Percentiles rank a stretch among this genome's conserved stretches.
These are phyloP conservation scores for Ophiostoma quercus DNA, from an alignment of 2,329 filamentous ascomycete species.

Conservation along the genomic window DNA sequence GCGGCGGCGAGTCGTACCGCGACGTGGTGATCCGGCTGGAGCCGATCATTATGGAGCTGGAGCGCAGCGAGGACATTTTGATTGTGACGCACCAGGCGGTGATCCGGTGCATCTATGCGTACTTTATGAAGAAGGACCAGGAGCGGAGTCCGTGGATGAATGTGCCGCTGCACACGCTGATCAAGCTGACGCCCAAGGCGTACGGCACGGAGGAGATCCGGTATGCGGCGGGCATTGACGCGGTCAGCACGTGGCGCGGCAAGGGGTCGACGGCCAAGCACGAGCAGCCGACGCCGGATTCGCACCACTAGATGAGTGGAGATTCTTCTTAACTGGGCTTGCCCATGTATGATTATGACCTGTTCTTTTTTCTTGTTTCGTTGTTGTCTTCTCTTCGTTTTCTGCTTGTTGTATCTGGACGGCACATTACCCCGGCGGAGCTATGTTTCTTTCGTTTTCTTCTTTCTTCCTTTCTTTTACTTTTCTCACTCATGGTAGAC, in stretches of 20 bases:
- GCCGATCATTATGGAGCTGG: slow-evolving; percentile 98
- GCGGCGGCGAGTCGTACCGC: slow-evolving; percentile 89
- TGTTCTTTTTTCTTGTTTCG: not conserved
- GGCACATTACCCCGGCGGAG: slow-evolving; percentile 15
- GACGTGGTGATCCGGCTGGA: slow-evolving; percentile 97
- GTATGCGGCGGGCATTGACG: slow-evolving; percentile 85
- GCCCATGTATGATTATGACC: slow-evolving; percentile 8
- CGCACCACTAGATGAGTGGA: not conserved
- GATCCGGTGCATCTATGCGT: slow-evolving; percentile 93
- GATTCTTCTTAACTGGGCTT: not conserved
- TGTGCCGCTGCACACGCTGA: slow-evolving; percentile 90
- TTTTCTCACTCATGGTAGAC: slow-evolving; percentile 4
- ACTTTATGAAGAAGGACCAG: slow-evolving; percentile 97
- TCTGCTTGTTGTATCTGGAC: not conserved
- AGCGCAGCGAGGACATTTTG: slow-evolving; percentile 91
- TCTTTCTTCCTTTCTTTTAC: not conserved
- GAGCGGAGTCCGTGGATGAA: slow-evolving; percentile 97
- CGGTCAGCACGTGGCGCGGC: slow-evolving; percentile 91
- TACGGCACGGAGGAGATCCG: slow-evolving; percentile 89
- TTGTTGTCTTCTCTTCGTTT: not conserved
- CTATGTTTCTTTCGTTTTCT: not conserved
- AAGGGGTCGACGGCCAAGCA: slow-evolving; percentile 92
- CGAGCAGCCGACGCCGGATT: slow-evolving; percentile 52
- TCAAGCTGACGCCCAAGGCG: slow-evolving; percentile 90
- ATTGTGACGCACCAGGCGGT: slow-evolving; percentile 98